phyloP scores from a whole-genome alignment of 805 yeast species.

The Starmerella geochares region DNA sequence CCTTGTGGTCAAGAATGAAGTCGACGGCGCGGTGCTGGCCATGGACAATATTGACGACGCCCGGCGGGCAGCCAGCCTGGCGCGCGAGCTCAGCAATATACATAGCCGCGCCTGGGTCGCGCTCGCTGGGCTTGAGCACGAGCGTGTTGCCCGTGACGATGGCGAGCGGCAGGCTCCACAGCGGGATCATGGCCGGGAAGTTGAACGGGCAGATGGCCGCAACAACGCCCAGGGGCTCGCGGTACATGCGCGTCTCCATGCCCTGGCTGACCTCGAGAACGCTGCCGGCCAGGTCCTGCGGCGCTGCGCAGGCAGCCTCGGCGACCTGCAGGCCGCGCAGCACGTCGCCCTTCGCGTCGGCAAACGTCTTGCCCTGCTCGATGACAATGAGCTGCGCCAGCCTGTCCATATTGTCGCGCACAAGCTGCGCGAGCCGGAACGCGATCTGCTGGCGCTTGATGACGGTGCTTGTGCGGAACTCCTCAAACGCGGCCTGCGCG shows the following conservation, averaged over 20 bases:
- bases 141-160: constrained; percentile 66
- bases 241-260: constrained; percentile 68
- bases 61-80: constrained; percentile 68
- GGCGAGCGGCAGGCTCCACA: constrained; percentile 55
- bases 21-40: constrained; percentile 66
- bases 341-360: constrained; percentile 67
- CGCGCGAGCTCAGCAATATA: constrained; percentile 60
- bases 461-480: constrained; percentile 44
- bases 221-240: constrained; percentile 61
- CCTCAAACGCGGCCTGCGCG: constrained; percentile 51
- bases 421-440: constrained; percentile 55
- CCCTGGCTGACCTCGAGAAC: constrained; percentile 58
- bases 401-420: constrained; percentile 57
- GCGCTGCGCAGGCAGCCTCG: constrained; percentile 58
- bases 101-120: constrained; percentile 75
- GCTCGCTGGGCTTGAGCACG: constrained; percentile 58
- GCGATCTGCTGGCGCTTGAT: constrained; percentile 51
- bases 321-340: constrained; percentile 70
- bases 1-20: constrained; percentile 57
- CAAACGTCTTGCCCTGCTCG: constrained; percentile 69
- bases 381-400: constrained; percentile 54
- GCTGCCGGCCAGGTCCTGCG: constrained; percentile 51
- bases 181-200: constrained; percentile 76
- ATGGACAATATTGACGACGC: constrained; percentile 61
- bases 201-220: constrained; percentile 73